Percentiles rank a stretch among this genome's conserved stretches.
phyloP scores from a whole-genome alignment of 1,139 yeast species.

The Yamadazyma membranifaciens region DNA sequence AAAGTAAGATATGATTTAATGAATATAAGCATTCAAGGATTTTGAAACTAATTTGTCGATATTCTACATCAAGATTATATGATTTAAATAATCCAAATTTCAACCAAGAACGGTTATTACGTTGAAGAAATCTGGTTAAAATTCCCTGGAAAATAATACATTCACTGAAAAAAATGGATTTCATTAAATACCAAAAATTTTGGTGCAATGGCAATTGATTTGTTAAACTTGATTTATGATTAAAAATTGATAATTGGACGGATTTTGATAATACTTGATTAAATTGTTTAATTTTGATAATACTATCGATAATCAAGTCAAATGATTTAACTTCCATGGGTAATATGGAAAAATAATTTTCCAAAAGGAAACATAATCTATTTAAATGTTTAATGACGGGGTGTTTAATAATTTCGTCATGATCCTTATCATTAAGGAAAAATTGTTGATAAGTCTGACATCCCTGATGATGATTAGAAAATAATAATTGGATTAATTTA shows the following conservation, averaged over 20 bases:
- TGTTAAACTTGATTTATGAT: conserved; percentile 17
- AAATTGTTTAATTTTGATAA: conserved; percentile 24
- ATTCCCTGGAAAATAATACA: conserved; percentile 58
- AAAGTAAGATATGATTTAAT: conserved; percentile 52
- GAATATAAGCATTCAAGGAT: conserved; percentile 50
- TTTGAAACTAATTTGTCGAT: conserved; percentile 31
- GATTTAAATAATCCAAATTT: conserved; percentile 11
- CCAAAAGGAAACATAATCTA: conserved; percentile 47
- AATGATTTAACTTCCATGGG: conserved; percentile 17
- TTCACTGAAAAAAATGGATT: conserved; percentile 51
- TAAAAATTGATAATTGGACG: conserved; percentile 24
- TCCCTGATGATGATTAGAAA: conserved; percentile 16
- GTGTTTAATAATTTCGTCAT: conserved; percentile 19
- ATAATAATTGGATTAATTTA: conserved; percentile 24
- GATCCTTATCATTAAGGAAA: conserved; percentile 13
- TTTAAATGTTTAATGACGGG: conserved; percentile 54
- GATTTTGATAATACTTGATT: conserved; percentile 24
- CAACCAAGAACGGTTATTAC: conserved; percentile 8
- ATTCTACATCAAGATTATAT: conserved; percentile 24
- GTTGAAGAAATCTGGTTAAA: conserved; percentile 35
- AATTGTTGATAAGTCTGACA: conserved; percentile 20
- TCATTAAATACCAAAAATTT: conserved; percentile 35
- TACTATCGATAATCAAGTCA: conserved; percentile 20
- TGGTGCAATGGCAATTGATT: conserved; percentile 16
- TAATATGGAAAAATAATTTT: conserved; percentile 27